These are phyloP conservation scores for Alloteropsis angusta DNA, from an alignment of 202 grass and related monocot genomes.

Conservation along the genomic window DNA sequence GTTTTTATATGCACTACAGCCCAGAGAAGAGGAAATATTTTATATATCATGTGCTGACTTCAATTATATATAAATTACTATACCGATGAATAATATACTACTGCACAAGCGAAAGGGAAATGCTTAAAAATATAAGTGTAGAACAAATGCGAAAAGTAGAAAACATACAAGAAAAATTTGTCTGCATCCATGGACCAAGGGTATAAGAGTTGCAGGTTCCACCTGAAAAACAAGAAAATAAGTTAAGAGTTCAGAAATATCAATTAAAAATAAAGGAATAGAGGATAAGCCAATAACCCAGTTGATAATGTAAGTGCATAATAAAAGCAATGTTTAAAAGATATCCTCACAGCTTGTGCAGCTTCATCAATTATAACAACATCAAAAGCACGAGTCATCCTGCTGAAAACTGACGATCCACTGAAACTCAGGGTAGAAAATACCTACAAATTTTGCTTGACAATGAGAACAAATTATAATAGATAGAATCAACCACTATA, in stretches of 20 bases:
- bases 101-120: not conserved
- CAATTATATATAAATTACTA: not conserved
- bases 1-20: not conserved
- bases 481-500: not conserved
- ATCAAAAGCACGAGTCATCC: conserved; percentile 81
- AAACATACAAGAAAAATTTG: conserved; percentile 92
- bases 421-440: conserved; percentile 99
- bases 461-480: conserved; percentile 18
- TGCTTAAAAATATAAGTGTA: not conserved
- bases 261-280: conserved; percentile 16
- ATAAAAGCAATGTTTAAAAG: not conserved
- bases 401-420: conserved; percentile 72
- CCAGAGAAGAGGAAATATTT: not conserved
- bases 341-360: conserved; percentile 81
- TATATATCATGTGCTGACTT: conserved; percentile 2
- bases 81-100: conserved; percentile 2
- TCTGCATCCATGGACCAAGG: conserved; percentile 79
- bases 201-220: conserved; percentile 82
- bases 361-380: conserved; percentile 99
- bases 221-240: conserved; percentile 49
- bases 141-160: not conserved
- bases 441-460: conserved; percentile 47
- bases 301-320: not conserved
- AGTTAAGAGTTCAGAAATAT: conserved; percentile 20
- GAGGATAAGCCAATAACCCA: not conserved